A percentile compares a stretch with the other conserved stretches of the same genome.
Evolutionary conservation across 306 rosid genomes (phyloP).

Genomic region (Heteromeles arbutifolia): DNA sequence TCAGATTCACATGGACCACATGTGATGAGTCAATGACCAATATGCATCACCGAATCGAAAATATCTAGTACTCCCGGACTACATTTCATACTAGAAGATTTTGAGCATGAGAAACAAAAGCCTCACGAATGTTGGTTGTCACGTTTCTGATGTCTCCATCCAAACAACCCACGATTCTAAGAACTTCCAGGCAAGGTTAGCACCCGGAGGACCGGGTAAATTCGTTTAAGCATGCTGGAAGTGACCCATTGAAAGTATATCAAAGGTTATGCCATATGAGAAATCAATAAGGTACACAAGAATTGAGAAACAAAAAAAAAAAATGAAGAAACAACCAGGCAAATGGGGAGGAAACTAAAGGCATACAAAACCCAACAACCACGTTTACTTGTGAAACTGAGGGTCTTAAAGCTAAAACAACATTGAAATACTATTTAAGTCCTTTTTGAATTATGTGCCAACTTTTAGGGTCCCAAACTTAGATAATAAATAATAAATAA

Average conservation of each 20-base stretch:
- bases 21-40: slow-evolving; percentile 8
- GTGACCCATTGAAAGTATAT: background rate
- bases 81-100: background rate
- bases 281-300: background rate
- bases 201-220: background rate
- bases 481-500: background rate
- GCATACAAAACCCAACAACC: background rate
- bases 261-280: background rate
- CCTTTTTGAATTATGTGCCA: background rate
- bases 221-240: background rate
- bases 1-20: slow-evolving; percentile 12
- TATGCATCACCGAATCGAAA: background rate
- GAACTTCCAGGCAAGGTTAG: background rate
- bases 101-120: background rate
- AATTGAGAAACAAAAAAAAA: background rate
- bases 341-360: background rate
- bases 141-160: background rate
- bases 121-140: background rate
- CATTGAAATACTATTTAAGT: background rate
- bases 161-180: background rate
- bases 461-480: slow-evolving; percentile 6
- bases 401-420: background rate
- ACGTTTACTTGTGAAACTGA: background rate
- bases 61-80: background rate
- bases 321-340: background rate